phyloP scores from a whole-genome alignment of 1,284 basidiomycete species.

The Retiboletus fuscus region DNA sequence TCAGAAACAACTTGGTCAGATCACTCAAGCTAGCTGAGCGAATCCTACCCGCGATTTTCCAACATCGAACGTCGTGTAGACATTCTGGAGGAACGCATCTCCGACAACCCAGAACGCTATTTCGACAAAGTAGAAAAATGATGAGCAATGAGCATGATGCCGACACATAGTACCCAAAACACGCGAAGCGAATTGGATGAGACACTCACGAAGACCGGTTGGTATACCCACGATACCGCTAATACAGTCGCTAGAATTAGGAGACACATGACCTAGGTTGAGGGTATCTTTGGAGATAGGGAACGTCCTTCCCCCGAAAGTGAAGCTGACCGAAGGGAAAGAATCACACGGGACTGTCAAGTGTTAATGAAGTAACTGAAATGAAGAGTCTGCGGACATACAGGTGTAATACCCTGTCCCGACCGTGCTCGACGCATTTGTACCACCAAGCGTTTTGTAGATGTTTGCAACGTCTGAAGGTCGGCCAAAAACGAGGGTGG shows the following conservation, averaged over 20 bases:
- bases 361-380: conserved; percentile 40
- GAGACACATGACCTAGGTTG: conserved; percentile 49
- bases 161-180: background rate
- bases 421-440: conserved; percentile 15
- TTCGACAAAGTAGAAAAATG: background rate
- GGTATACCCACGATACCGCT: conserved; percentile 33
- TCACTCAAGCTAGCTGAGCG: conserved; percentile 30
- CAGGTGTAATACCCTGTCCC: conserved; percentile 36
- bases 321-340: conserved; percentile 52
- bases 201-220: conserved; percentile 15
- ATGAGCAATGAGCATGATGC: background rate
- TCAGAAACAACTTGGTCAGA: background rate
- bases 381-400: conserved; percentile 14
- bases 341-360: conserved; percentile 55
- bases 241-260: conserved; percentile 49
- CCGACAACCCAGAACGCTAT: conserved; percentile 35
- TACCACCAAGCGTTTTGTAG: conserved; percentile 45
- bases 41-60: conserved; percentile 32
- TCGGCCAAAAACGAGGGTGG: conserved; percentile 63
- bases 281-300: conserved; percentile 51
- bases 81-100: too few relatives aligned
- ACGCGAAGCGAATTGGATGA: background rate
- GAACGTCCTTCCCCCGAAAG: conserved; percentile 56
- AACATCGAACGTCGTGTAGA: conserved; percentile 29
- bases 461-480: conserved; percentile 55